Base-by-base conservation (phyloP, 1,284 basidiomycete genomes). In the Apiotrichum sp. region DNA sequence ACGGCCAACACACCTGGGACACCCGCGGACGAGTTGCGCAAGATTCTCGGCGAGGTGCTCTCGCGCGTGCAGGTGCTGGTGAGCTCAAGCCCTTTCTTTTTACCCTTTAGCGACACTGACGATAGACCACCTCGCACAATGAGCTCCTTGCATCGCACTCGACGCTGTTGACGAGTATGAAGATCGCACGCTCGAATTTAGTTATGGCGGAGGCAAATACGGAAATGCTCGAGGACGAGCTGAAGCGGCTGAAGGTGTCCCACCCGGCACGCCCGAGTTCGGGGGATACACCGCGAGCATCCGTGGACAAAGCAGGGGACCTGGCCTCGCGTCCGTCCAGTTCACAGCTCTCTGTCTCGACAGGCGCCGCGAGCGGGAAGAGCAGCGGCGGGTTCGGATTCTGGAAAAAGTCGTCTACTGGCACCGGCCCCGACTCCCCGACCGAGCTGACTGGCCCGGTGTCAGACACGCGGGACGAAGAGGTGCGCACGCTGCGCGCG, bases 201-300 rank as follows among this genome's bases (percentile, higher is more conserved):
- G 84, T 88, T 61, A 83, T 93, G 56, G 86, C 90, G 3, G 85
- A 89, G 52, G 84, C 86, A 16, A 93, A 93, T 70, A 89, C 89
- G 66, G 91, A 93, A 68, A 93, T 93, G 89, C 83, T 93, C 7
- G 91, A 93, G 71, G 89, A 90, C 56, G 87, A 89, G 14, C 78
- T 93, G 32, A 84, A 82, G 67, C 80, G 83, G 31, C 81, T 52
- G 22, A 63, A 58, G 46, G 51, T 11, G 47, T 22, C 22, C 22
- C 22, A 22, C 22, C 50, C 14, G 31, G 32, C 40, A 33, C 54
- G 6, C 41, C 36, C 40, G 10, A 14, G 40, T 43, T 14, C 33
- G 33, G n/a, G 42, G n/a, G 46, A 41, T 11, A 32, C 38, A 11
- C 40, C 47, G 7, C 57, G 49, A 34, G 45, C 31, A 6, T 48